Conservation (phyloP, 805 yeast genomes). For the Danielia oregonensis region DNA sequence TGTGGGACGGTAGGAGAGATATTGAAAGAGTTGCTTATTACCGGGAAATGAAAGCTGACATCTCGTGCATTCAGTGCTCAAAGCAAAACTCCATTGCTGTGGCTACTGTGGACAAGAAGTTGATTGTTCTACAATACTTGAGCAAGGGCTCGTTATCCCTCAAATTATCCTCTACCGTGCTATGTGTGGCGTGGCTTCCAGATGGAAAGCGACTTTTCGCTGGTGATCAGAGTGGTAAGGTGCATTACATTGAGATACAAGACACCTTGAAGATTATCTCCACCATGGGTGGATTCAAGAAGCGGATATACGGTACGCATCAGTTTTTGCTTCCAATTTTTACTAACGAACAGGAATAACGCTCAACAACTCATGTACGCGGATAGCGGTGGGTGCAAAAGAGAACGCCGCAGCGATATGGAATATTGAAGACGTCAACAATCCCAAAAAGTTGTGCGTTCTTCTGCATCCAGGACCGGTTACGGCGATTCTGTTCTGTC, state of each 20-base stretch:
- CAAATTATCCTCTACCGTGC: constrained; percentile 29
- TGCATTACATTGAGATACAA: constrained; percentile 39
- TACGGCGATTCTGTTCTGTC: constrained; percentile 86
- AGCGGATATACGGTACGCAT: constrained; percentile 37
- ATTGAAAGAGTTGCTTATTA: constrained; percentile 48
- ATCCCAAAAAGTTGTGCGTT: constrained; percentile 43
- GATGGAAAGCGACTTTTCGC: constrained; percentile 42
- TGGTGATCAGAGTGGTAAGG: constrained; percentile 67
- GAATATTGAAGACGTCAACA: constrained; percentile 43
- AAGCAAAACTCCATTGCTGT: constrained; percentile 44
- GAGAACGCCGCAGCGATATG: constrained; percentile 79
- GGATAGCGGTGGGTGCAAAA: constrained; percentile 79
- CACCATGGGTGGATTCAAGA: constrained; percentile 26
- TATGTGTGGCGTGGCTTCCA: constrained; percentile 61
- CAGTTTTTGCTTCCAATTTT: not conserved
- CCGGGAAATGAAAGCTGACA: too few relatives aligned
- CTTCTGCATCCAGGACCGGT: constrained; percentile 82
- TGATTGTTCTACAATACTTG: too few relatives aligned
- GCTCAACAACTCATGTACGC: constrained; percentile 47
- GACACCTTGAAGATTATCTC: constrained; percentile 8
- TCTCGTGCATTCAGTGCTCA: constrained; percentile 60
- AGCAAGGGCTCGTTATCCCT: too few relatives aligned
- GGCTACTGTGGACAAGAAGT: constrained; percentile 50
- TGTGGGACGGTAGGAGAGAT: constrained; percentile 53
- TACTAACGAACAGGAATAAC: constrained; percentile 49